phyloP scores from a whole-genome alignment of 768 basidiomycete species.

The Cystofilobasidium capitatum region DNA sequence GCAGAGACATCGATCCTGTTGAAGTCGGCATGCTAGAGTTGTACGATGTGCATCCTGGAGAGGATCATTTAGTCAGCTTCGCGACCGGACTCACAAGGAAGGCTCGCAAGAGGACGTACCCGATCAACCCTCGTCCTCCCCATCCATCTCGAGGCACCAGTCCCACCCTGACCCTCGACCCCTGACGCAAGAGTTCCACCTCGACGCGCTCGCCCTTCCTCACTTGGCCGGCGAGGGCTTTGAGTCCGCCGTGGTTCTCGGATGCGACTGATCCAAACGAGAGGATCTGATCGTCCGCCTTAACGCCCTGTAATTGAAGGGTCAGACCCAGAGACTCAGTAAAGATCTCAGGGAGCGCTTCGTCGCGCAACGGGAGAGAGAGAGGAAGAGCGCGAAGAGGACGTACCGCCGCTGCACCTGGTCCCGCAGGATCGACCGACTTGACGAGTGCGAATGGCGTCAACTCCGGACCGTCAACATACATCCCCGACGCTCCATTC shows the following conservation, averaged over 20 bases:
- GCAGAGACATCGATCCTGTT: too few relatives aligned
- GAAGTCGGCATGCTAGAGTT: neutral
- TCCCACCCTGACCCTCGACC: neutral
- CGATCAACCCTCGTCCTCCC: constrained; percentile 25
- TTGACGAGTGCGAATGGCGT: constrained; percentile 23
- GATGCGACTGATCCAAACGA: constrained; percentile 6
- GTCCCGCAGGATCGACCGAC: constrained; percentile 18
- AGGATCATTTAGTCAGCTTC: too few relatives aligned
- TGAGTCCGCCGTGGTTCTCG: constrained; percentile 12
- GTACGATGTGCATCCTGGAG: constrained; percentile 24
- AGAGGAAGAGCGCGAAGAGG: neutral
- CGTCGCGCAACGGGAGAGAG: too few relatives aligned
- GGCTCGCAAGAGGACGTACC: constrained; percentile 6
- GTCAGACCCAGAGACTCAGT: neutral
- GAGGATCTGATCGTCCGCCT: constrained; percentile 11
- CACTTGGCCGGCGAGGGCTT: constrained; percentile 19
- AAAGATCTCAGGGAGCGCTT: neutral
- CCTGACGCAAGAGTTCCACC: constrained; percentile 11
- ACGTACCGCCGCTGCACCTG: constrained; percentile 22
- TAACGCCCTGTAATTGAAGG: constrained; percentile 4
- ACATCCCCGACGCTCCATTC: neutral
- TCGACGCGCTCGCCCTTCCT: constrained; percentile 11
- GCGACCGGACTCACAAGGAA: neutral
- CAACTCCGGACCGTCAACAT: constrained; percentile 1
- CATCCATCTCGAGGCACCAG: constrained; percentile 20